phyloP scores from a whole-genome alignment of 768 basidiomycete genomes.

The Pilatotrama ljubarskyi region DNA sequence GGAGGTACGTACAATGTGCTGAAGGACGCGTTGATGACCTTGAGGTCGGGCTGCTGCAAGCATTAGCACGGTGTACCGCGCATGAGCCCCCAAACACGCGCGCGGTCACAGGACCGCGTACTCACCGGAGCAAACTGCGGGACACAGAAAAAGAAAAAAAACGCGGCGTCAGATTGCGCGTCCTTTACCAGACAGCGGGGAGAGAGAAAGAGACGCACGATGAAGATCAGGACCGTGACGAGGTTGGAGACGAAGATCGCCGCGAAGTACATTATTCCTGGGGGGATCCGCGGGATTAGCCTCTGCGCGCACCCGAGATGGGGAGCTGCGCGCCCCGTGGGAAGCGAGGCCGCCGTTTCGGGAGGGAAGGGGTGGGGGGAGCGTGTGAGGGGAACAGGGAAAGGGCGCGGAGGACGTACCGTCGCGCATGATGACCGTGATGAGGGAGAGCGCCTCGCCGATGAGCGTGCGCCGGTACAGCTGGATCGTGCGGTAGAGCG shows the following conservation, averaged over 20 bases:
- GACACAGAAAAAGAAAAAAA: no score
- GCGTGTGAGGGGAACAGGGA: not conserved
- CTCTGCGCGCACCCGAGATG: not conserved
- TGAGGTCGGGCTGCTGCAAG: constrained; percentile 23
- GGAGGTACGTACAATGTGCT: constrained; percentile 26
- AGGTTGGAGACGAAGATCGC: constrained; percentile 28
- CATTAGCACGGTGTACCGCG: constrained; percentile 1
- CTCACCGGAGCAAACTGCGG: constrained; percentile 19
- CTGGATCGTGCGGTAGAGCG: constrained; percentile 25
- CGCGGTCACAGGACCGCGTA: constrained; percentile 14
- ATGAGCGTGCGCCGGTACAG: constrained; percentile 21
- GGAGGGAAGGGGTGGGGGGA: not conserved
- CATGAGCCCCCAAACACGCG: not conserved
- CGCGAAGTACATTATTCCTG: constrained; percentile 31
- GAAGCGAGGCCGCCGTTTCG: no score
- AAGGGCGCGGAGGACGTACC: constrained; percentile 21
- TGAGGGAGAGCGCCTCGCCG: constrained; percentile 23
- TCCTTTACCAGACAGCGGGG: not conserved
- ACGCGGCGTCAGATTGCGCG: not conserved
- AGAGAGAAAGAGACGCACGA: constrained; percentile 16
- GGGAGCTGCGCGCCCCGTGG: not conserved
- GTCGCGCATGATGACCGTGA: constrained; percentile 28
- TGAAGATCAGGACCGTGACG: constrained; percentile 26
- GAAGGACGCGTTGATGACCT: constrained; percentile 31
- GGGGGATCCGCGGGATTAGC: not conserved